phyloP scores from a whole-genome alignment of 257 asterid species.

The Forsythia viridissima region DNA sequence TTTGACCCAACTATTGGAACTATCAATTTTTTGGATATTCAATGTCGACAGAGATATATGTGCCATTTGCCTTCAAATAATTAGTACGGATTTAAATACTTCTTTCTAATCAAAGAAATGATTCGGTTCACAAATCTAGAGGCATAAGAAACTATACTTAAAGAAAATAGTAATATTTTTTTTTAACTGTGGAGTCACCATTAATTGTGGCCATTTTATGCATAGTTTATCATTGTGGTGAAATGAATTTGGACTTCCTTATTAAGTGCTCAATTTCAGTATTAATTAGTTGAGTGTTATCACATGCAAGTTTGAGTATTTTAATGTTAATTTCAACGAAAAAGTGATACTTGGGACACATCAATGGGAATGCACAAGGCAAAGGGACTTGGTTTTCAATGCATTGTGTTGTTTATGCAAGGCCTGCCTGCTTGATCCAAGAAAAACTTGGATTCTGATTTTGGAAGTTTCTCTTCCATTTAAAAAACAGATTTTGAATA shows the following conservation, averaged over 20 bases:
- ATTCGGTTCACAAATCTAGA: slow-evolving; percentile 30
- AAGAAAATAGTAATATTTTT: slow-evolving; percentile 6
- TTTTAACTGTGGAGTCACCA: slow-evolving; percentile 25
- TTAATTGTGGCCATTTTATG: slow-evolving; percentile 38
- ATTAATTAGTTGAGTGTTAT: not conserved
- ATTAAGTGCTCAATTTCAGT: slow-evolving; percentile 20
- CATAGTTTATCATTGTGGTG: slow-evolving; percentile 21
- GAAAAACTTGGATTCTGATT: slow-evolving; percentile 28
- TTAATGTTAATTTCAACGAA: slow-evolving; percentile 9
- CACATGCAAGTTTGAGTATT: slow-evolving; percentile 38
- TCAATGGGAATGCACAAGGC: slow-evolving; percentile 38
- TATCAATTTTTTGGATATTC: not conserved
- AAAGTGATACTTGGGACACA: slow-evolving; percentile 31
- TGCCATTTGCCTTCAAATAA: slow-evolving; percentile 7
- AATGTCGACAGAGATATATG: not conserved
- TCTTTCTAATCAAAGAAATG: slow-evolving; percentile 9
- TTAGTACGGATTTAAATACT: slow-evolving; percentile 14
- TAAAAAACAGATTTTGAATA: slow-evolving; percentile 4
- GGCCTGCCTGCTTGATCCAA: slow-evolving; percentile 54
- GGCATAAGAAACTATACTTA: slow-evolving; percentile 1
- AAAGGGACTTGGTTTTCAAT: slow-evolving; percentile 36
- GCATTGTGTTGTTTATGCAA: slow-evolving; percentile 25
- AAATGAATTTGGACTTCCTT: slow-evolving; percentile 19
- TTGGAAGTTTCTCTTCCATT: slow-evolving; percentile 16
- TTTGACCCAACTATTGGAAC: not conserved